phyloP scores from a whole-genome alignment of 768 basidiomycete species.

The Lentinula aciculospora region DNA sequence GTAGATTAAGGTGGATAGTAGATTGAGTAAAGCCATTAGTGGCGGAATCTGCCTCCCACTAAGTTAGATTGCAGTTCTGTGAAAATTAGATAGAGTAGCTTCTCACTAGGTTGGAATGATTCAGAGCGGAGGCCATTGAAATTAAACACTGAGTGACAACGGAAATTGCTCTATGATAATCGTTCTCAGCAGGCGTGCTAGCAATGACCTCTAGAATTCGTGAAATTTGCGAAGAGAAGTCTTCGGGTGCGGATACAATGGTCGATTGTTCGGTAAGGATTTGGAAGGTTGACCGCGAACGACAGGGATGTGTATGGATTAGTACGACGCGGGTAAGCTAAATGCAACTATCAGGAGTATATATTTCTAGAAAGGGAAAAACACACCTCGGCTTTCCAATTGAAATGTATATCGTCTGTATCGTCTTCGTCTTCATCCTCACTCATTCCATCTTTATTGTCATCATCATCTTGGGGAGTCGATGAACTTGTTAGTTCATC shows the following conservation, averaged over 20 bases:
- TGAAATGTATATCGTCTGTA: constrained; percentile 32
- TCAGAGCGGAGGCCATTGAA: constrained; percentile 31
- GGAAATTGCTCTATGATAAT: constrained; percentile 24
- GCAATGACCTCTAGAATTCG: constrained; percentile 42
- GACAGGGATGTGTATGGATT: constrained; percentile 41
- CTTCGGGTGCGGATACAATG: constrained; percentile 16
- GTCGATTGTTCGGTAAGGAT: constrained; percentile 35
- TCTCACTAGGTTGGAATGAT: constrained; percentile 35
- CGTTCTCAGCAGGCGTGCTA: constrained; percentile 22
- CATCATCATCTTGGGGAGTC: constrained; percentile 16
- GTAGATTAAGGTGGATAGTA: constrained; percentile 41
- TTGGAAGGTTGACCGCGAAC: constrained; percentile 44
- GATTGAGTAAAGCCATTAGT: constrained; percentile 46
- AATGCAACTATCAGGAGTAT: neutral
- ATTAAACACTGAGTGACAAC: constrained; percentile 15
- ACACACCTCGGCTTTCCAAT: constrained; percentile 52
- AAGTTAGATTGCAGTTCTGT: constrained; percentile 7
- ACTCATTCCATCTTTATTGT: constrained; percentile 25
- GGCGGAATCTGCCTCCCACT: constrained; percentile 30
- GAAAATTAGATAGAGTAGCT: neutral
- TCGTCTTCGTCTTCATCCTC: constrained; percentile 27
- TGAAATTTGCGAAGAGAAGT: constrained; percentile 38
- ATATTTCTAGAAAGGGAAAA: neutral
- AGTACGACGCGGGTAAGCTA: constrained; percentile 61
- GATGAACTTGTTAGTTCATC: neutral